phyloP scores from a whole-genome alignment of 768 basidiomycete species.

The Podaxis rugospora region DNA sequence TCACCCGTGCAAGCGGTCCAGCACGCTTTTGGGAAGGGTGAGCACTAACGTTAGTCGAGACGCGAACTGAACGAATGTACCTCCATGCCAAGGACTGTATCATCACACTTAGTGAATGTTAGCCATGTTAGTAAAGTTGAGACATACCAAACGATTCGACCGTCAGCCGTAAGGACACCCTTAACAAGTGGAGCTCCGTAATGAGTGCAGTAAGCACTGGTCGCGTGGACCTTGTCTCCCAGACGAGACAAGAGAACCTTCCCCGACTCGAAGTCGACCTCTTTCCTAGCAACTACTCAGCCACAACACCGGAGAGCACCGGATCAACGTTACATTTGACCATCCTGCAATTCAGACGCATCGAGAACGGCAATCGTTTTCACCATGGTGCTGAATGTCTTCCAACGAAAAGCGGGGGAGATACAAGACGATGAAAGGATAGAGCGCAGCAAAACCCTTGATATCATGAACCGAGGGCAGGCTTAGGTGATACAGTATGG shows the following conservation, averaged over 20 bases:
- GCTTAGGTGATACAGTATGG: background rate
- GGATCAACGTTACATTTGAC: conserved; percentile 47
- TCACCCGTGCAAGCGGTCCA: conserved; percentile 85
- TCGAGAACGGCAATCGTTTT: conserved; percentile 57
- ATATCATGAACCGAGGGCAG: conserved; percentile 2
- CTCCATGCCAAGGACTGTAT: conserved; percentile 82
- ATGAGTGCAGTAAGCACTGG: conserved; percentile 85
- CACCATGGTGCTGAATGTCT: conserved; percentile 25
- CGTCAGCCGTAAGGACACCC: conserved; percentile 76
- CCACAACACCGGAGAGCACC: background rate
- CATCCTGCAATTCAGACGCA: conserved; percentile 55
- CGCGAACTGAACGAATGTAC: conserved; percentile 29
- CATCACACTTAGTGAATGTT: background rate
- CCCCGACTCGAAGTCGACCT: conserved; percentile 72
- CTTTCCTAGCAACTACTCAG: conserved; percentile 51
- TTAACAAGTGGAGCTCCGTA: conserved; percentile 87
- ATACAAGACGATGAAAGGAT: background rate
- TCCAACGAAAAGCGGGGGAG: background rate
- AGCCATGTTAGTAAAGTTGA: background rate
- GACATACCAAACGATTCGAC: conserved; percentile 71
- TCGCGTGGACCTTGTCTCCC: conserved; percentile 72
- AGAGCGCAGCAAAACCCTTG: background rate
- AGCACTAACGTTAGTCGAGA: background rate
- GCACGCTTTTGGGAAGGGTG: conserved; percentile 49
- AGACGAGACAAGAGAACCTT: conserved; percentile 77